Percentiles rank a stretch among this genome's conserved stretches.
Conservation (phyloP, 257 asterid species). For the Prunella vulgaris region DNA sequence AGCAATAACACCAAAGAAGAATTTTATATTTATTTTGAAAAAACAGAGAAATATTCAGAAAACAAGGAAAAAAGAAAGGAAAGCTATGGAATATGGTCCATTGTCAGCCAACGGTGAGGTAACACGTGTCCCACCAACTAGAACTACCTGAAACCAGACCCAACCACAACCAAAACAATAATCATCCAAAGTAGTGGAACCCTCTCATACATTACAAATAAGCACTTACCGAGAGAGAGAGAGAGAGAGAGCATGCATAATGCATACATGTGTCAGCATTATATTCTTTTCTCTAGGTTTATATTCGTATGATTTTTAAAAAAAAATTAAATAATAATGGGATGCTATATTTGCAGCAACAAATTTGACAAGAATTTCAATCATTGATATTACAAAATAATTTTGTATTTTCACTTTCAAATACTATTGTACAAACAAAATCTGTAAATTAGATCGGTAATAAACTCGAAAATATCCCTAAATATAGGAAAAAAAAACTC, state of each 20-base stretch:
- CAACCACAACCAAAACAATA: slow-evolving; percentile 23
- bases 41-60: background rate
- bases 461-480: no score
- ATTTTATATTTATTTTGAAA: background rate
- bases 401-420: background rate
- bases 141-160: slow-evolving; percentile 30
- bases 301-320: background rate
- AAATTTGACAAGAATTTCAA: background rate
- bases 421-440: no score
- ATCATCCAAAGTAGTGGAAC: slow-evolving; percentile 35
- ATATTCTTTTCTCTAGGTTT: background rate
- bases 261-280: background rate
- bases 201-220: slow-evolving; percentile 22
- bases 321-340: background rate
- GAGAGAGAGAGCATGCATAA: background rate
- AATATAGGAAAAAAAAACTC: no score
- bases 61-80: no score
- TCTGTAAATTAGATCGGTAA: no score
- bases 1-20: background rate
- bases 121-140: slow-evolving; percentile 43
- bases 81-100: slow-evolving; percentile 6
- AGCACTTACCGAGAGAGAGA: slow-evolving; percentile 25
- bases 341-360: background rate
- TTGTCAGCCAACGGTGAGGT: background rate
- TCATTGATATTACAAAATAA: background rate